Base-by-base conservation (phyloP, 371 early-diverging fungal species). In the Circinella minor region DNA sequence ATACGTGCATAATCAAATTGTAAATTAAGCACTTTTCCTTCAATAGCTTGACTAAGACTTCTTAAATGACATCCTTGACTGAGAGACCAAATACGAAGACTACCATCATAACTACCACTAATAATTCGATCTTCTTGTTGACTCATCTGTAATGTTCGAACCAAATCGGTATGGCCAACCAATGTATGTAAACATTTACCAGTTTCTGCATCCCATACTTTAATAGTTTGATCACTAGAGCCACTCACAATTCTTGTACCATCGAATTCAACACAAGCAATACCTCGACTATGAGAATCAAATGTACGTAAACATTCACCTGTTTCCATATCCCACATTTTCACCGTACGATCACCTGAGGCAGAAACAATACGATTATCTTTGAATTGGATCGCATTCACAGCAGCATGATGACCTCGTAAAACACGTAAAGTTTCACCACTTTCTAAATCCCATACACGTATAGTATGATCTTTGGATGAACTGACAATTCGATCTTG, bases 401-500 rank as follows among this genome's bases (percentile, higher is more conserved):
- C 92, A 3, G 93, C 93, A 1, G 93, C 90, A 1, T 86, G 77
- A 80, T 90, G 76, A 60, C 94, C 78, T 57, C 70, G 51, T 37
- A 86, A 75, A 38, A 80, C 72, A 69, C 86, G 74, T 4, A 83
- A 36, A 36, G 78, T 73, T 36, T 67, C 67, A 3, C 92, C 92
- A 0, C 81, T 85, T 18, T 81, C 73, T 4, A 89, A 69, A 51
- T 85, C 82, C 96, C 96, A 98, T 4, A 96, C 81, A 66, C 90
- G 88, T 38, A 95, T 89, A 1, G 94, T 93, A 34, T 87, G 83
- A 74, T 97, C 98, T 76, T 96, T 94, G n/a, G 93, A 92, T 68
- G 94, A 94, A 46, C 91, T 90, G 8, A 95, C 92, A 17, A 96
- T 84, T 13, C 80, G 77, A n/a, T 84, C 76, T 14, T 80, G 77